Evolutionary conservation across 2,329 filamentous ascomycete genomes (phyloP).

Genomic region (Ophiosphaerella korrae): DNA sequence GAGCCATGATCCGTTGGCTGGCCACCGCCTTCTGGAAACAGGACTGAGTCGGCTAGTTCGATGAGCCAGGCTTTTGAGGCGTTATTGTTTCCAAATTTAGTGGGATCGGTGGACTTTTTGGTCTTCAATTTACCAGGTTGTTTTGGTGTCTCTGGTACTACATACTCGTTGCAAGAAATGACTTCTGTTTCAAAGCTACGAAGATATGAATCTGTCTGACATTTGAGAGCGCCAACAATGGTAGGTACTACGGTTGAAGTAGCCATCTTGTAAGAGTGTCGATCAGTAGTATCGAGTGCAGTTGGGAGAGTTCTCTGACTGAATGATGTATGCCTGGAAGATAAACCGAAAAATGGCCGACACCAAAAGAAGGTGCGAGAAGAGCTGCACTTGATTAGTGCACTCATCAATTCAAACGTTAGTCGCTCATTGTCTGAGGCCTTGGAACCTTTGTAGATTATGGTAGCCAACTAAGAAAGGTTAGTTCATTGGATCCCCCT

Average conservation of each 20-base stretch:
- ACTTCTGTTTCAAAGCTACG: conserved; percentile 37
- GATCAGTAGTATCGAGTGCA: neutral
- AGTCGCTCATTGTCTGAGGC: neutral
- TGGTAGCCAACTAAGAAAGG: neutral
- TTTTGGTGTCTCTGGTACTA: conserved; percentile 22
- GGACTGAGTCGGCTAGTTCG: conserved; percentile 39
- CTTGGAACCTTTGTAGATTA: too few relatives aligned
- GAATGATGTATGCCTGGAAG: conserved; percentile 7
- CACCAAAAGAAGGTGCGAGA: conserved; percentile 16
- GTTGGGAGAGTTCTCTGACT: neutral
- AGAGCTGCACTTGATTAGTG: conserved; percentile 19
- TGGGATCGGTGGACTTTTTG: conserved; percentile 33
- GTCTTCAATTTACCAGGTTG: conserved; percentile 29
- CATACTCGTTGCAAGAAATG: conserved; percentile 38
- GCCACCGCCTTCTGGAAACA: conserved; percentile 43
- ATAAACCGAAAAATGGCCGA: conserved; percentile 6
- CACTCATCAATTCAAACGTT: conserved; percentile 9
- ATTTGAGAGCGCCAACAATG: conserved; percentile 39
- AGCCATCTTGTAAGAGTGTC: conserved; percentile 18
- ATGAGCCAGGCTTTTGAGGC: conserved; percentile 34
- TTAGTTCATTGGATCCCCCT: neutral
- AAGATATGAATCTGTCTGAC: conserved; percentile 42
- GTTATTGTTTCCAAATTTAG: conserved; percentile 18
- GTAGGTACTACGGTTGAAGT: conserved; percentile 17
- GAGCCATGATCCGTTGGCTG: conserved; percentile 40